phyloP scores from a whole-genome alignment of 2,329 filamentous ascomycete species.

The Fusarium hainanense region DNA sequence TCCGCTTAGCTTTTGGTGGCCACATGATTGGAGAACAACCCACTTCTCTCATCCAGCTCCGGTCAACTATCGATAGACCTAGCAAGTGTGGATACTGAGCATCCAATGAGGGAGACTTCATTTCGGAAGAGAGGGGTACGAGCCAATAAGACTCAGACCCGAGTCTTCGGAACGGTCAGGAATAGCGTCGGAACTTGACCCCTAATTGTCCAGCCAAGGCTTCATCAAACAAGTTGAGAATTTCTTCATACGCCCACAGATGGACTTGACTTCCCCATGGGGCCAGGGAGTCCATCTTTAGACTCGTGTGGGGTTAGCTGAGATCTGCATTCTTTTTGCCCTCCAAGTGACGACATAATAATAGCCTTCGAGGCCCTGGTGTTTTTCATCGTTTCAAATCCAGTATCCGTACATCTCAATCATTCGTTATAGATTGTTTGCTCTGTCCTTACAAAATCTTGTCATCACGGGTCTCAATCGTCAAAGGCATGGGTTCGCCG shows the following conservation, averaged over 20 bases:
- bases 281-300: neutral
- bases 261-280: slow-evolving; percentile 20
- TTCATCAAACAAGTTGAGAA: neutral
- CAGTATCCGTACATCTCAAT: neutral
- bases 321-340: neutral
- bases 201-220: slow-evolving; percentile 3
- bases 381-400: neutral
- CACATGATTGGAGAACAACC: neutral
- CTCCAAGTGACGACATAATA: neutral
- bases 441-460: neutral
- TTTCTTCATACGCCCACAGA: neutral
- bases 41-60: neutral
- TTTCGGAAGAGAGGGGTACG: rapidly evolving
- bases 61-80: neutral
- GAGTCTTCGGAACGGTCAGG: neutral
- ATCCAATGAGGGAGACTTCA: neutral
- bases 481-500: neutral
- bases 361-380: neutral
- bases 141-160: neutral
- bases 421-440: neutral
- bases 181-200: neutral
- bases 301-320: neutral
- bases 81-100: no score
- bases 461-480: neutral
- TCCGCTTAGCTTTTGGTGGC: neutral